Evolutionary conservation across 305 asterid genomes (phyloP), one percentile per base, ranked within the genome.

Genomic region (Fraxinus velutina): DNA sequence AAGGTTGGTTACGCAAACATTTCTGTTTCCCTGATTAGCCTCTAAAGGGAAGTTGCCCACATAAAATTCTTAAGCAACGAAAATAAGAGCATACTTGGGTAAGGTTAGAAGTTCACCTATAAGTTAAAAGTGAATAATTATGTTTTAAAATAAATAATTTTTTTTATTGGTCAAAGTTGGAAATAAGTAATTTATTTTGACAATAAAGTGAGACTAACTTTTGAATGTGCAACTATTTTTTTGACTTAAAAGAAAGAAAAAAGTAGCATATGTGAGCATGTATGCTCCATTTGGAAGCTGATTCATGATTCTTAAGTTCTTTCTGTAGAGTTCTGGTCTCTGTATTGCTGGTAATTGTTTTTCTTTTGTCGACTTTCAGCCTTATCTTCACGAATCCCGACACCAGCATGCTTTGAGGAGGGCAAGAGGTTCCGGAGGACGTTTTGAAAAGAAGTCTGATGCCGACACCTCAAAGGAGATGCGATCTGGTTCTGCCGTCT

Each of bases 351-450:
- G 36, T 66, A 12, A 68, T 82, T 72, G 0, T 77, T 73, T 68
- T 50, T 74, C 34, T 80, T 75, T 79, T 83, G 39, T 34, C 52
- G 33, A 73, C 80, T 60, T 36, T 57, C 92, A 93, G 98, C 98
- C 97, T n/a, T 93, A 93, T 80, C 95, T 93, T 52, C 97, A 92
- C 5, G 97, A 93, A 84, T 93, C 97, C 5, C 88, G 95, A 19
- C 97, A 93, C 85, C 97, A 93, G 87, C 98, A 93, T 80, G 98
- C 98, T 21, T 82, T 93, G 84, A 90, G 92, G 86, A 88, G 98
- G 86, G 88, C 82, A 78, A 86, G 97, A 84, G 92, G 93, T 62
- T 76, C 98, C 4, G 93, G 97, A 0, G 98, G 97, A 36, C 94
- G 98, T 75, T 93, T 93, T 79, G 91, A 90, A 3, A 92, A 89